Evolutionary conservation across 306 rosid species (phyloP).

Genomic region (Sophora flavescens): DNA sequence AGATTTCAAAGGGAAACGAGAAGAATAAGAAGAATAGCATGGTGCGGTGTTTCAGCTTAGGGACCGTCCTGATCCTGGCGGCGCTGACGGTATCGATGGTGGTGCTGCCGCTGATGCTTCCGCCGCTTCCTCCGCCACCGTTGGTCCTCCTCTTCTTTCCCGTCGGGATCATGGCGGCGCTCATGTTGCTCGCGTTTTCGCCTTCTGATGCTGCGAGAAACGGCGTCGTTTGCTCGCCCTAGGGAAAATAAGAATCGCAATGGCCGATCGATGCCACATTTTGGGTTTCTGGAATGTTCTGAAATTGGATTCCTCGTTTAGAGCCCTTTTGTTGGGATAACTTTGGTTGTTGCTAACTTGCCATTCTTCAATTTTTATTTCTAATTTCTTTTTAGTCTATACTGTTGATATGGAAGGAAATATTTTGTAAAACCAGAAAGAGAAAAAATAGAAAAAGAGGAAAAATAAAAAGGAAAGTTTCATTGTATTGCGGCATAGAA

Average conservation of each 20-base stretch:
- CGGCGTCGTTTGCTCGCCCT: slow-evolving; percentile 46
- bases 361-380: neutral
- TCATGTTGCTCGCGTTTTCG: slow-evolving; percentile 70
- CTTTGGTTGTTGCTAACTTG: no score
- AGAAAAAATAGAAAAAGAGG: no score
- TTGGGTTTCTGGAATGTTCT: slow-evolving; percentile 22
- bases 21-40: slow-evolving; percentile 26
- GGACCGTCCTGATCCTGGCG: slow-evolving; percentile 53
- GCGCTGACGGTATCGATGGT: slow-evolving; percentile 71
- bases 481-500: slow-evolving; percentile 35
- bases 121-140: slow-evolving; percentile 87
- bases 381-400: slow-evolving; percentile 1
- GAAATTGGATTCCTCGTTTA: neutral
- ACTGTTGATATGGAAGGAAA: slow-evolving; percentile 46
- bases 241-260: neutral
- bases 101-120: slow-evolving; percentile 66
- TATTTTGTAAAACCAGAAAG: slow-evolving; percentile 29
- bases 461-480: slow-evolving; percentile 33
- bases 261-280: slow-evolving; percentile 37
- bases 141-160: slow-evolving; percentile 74
- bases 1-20: neutral
- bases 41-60: slow-evolving; percentile 58
- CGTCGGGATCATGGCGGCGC: slow-evolving; percentile 80
- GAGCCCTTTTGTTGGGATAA: neutral
- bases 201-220: slow-evolving; percentile 46